Evolutionary conservation across 305 asterid species (phyloP), one percentile per base, ranked within the genome.

Genomic region (Fraxinus ornus): DNA sequence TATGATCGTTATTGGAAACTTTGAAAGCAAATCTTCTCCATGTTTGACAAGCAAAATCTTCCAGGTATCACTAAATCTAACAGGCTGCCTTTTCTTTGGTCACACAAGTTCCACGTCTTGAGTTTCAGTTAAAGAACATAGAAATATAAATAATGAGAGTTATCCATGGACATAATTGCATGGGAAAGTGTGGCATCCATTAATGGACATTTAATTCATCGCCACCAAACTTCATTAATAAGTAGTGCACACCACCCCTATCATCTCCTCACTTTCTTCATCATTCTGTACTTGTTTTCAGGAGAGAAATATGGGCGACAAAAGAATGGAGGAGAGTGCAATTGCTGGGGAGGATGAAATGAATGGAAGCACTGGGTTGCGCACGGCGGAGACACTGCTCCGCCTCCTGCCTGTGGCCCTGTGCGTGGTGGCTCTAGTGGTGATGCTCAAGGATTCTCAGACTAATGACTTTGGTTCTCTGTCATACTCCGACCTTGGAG

Each of bases 391-490:
- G 94, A 95, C 97, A 76, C 85, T 95, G 84, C 92, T 95, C 28
- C 93, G 99, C 22, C 60, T 94, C 49, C 80, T 95, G 28, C 98
- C 99, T 0, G 87, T 92, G 90, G 91, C 86, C 41, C 91, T 95
- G 17, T 94, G 95, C 35, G 90, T 94, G 80, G 93, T 84, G 82
- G 96, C 98, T 55, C 96, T 95, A 2, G 93, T 94, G n/a, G 78
- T 95, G 71, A 95, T 95, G 98, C 96, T 95, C 84, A 95, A 95
- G 86, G 90, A 94, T 81, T 88, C 97, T 22, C 90, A 94, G 86
- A 82, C 92, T 5, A 91, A 84, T 79, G 98, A 95, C 13, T 94
- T 76, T 52, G 99, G 99, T 44, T 88, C 98, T 28, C 74, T 95
- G 60, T 84, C 98, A 1, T 95, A 95, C 80, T 94, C 98, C 15